Percentiles rank a stretch among this genome's conserved stretches.
Conservation (phyloP, 2,329 filamentous ascomycete species). For the Colletotrichum euphorbiae region DNA sequence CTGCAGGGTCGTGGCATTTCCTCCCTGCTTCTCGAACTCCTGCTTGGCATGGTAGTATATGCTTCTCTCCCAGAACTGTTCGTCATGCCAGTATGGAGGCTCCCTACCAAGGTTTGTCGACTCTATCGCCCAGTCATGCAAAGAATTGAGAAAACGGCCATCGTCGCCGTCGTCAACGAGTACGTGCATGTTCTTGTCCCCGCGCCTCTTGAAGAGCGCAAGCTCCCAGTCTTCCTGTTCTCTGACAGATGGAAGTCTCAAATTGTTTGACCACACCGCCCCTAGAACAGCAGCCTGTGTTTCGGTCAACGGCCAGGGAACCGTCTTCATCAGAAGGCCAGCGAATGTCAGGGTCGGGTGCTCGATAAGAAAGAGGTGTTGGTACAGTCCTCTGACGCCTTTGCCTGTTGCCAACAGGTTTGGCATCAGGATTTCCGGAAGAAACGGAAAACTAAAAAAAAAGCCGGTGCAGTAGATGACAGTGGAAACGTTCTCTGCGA, state of each 20-base stretch:
- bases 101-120: constrained; percentile 69
- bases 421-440: constrained; percentile 51
- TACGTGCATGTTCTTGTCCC: constrained; percentile 59
- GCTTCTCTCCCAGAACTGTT: constrained; percentile 78
- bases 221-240: constrained; percentile 80
- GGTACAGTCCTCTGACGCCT: constrained; percentile 78
- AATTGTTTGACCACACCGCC: constrained; percentile 78
- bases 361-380: constrained; percentile 81
- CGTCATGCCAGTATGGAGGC: constrained; percentile 77
- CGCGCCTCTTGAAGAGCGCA: constrained; percentile 61
- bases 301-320: constrained; percentile 87
- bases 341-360: constrained; percentile 85
- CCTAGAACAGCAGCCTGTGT: constrained; percentile 82
- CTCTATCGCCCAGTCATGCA: constrained; percentile 70
- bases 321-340: constrained; percentile 81
- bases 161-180: constrained; percentile 67
- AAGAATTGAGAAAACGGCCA: constrained; percentile 75
- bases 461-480: constrained; percentile 87
- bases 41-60: constrained; percentile 77
- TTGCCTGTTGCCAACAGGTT: constrained; percentile 75
- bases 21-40: constrained; percentile 75
- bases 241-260: constrained; percentile 70
- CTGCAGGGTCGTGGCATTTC: constrained; percentile 71
- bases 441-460: constrained; percentile 80
- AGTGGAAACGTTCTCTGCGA: constrained; percentile 73